Evolutionary conservation across 1,284 basidiomycete genomes (phyloP).

Genomic region (Pseudomicrostroma phylloplanum): DNA sequence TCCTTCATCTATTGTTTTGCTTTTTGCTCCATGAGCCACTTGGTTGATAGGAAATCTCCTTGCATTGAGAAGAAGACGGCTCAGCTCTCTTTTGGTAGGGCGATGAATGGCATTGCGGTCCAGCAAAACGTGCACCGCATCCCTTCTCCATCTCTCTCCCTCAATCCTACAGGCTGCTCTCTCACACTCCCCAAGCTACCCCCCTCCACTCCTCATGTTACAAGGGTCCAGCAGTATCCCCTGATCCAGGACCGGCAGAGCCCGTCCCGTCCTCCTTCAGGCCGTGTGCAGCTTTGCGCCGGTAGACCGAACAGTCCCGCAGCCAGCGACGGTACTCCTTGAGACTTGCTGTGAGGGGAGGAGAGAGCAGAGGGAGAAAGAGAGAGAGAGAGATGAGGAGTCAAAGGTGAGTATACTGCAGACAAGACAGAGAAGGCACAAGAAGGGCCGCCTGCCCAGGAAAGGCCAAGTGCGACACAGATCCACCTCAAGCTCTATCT

Average conservation of each 20-base stretch:
- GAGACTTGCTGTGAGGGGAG: slow-evolving; percentile 22
- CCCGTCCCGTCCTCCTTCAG: slow-evolving; percentile 25
- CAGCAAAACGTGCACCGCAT: no score
- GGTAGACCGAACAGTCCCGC: slow-evolving; percentile 42
- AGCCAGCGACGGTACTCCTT: slow-evolving; percentile 47
- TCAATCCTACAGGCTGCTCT: no score
- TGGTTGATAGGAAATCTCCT: no score
- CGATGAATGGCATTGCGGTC: no score
- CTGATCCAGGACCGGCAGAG: neutral
- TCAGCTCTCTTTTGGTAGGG: no score
- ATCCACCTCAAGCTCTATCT: neutral
- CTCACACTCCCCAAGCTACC: no score
- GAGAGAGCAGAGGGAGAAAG: neutral
- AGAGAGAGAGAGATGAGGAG: neutral
- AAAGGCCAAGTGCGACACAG: neutral
- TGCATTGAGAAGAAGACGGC: no score
- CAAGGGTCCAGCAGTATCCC: neutral
- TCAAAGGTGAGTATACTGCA: neutral
- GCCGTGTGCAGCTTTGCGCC: slow-evolving; percentile 43
- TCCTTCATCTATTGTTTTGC: no score
- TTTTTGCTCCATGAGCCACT: no score
- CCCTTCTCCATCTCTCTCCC: no score
- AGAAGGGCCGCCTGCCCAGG: no score
- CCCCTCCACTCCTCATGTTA: no score
- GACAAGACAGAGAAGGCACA: neutral